Conservation (phyloP, 1,284 basidiomycete genomes). For the Heimioporus retisporus region DNA sequence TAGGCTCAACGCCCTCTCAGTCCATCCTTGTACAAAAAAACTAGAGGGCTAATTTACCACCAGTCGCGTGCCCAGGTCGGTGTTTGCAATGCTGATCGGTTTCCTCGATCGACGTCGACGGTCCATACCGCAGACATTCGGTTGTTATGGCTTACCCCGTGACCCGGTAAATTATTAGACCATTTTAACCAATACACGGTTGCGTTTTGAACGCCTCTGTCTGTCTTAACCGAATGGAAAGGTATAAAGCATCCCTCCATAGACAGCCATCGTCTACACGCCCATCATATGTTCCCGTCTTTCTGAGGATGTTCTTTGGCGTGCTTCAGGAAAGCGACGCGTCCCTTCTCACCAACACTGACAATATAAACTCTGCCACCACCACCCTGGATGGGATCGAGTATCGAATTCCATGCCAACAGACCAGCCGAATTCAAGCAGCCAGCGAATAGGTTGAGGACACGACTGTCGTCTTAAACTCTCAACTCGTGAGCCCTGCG, state of each 20-base stretch:
- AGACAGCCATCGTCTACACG: not conserved
- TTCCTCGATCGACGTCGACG: too few relatives aligned
- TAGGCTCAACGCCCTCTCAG: too few relatives aligned
- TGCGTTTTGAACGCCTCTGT: constrained; percentile 21
- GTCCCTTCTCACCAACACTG: constrained; percentile 22
- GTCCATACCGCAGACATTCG: too few relatives aligned
- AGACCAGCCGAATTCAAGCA: too few relatives aligned
- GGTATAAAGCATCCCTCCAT: constrained; percentile 15
- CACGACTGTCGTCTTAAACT: too few relatives aligned
- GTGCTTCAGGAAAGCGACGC: constrained; percentile 47
- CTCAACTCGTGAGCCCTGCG: too few relatives aligned
- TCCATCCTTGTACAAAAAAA: too few relatives aligned
- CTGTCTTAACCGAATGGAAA: not conserved
- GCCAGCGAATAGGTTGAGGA: too few relatives aligned
- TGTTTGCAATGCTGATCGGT: too few relatives aligned
- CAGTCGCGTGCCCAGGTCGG: too few relatives aligned
- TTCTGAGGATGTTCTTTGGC: constrained; percentile 23
- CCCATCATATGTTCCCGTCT: constrained; percentile 21
- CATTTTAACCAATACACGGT: constrained; percentile 20
- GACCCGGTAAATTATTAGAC: not conserved
- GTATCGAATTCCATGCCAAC: too few relatives aligned
- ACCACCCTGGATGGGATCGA: not conserved
- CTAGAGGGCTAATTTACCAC: too few relatives aligned
- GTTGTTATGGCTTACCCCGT: not conserved
- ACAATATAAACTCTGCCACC: constrained; percentile 4